Evolutionary conservation across 1,139 yeast genomes (phyloP).

Genomic region (Dujonia santamariae): DNA sequence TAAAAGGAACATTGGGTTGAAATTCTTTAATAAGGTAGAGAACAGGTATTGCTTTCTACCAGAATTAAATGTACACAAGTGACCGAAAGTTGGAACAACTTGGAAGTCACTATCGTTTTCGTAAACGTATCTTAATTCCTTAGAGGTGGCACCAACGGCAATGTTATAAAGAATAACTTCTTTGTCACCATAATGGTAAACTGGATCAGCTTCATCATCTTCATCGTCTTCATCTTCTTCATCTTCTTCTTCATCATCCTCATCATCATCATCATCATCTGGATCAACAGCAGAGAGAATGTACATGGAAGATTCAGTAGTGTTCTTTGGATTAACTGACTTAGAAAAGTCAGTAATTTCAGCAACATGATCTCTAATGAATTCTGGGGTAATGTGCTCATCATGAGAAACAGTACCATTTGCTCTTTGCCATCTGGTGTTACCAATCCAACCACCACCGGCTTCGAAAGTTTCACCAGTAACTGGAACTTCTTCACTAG

Average conservation of each 20-base stretch:
- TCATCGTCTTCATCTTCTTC: constrained; percentile 51
- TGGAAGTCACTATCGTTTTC: constrained; percentile 80
- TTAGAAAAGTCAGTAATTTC: constrained; percentile 63
- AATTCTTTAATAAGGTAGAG: constrained; percentile 65
- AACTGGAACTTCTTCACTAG: constrained; percentile 67
- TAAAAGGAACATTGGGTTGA: constrained; percentile 82
- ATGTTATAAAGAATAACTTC: constrained; percentile 84
- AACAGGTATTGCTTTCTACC: constrained; percentile 51
- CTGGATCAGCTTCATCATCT: constrained; percentile 38
- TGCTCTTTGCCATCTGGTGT: constrained; percentile 93
- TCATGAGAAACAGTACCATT: constrained; percentile 73
- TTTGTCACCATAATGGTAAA: constrained; percentile 54
- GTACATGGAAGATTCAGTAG: constrained; percentile 78
- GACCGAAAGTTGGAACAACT: constrained; percentile 91
- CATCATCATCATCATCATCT: constrained; percentile 51
- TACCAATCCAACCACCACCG: constrained; percentile 92
- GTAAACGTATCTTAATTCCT: constrained; percentile 75
- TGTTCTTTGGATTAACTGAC: constrained; percentile 57
- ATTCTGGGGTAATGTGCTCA: constrained; percentile 61
- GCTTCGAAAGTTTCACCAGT: constrained; percentile 43
- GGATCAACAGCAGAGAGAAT: constrained; percentile 65
- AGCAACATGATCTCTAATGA: constrained; percentile 63
- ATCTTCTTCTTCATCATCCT: constrained; percentile 47
- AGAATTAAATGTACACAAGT: constrained; percentile 65
- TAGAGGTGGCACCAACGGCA: constrained; percentile 82